phyloP scores from a whole-genome alignment of 805 yeast species.

The Kluyveromyces wickerhamii region DNA sequence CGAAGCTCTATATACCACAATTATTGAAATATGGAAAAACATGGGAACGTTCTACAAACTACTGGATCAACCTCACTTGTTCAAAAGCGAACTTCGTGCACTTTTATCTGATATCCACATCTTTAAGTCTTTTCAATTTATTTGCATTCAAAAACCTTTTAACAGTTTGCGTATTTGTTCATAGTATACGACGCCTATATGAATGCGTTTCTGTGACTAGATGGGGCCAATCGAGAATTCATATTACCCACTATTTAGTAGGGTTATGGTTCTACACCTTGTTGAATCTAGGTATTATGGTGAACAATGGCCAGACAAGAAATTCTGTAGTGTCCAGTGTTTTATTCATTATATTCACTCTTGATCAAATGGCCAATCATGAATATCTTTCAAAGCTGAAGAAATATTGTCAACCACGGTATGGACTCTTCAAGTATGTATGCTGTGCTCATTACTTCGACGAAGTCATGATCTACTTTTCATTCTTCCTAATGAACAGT shows the following conservation, averaged over 20 bases:
- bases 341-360: slow-evolving; percentile 19
- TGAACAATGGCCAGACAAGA: slow-evolving; percentile 20
- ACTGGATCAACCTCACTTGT: slow-evolving; percentile 33
- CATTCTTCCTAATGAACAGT: slow-evolving; percentile 15
- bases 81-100: slow-evolving; percentile 60
- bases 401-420: slow-evolving; percentile 51
- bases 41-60: slow-evolving; percentile 7
- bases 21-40: slow-evolving; percentile 43
- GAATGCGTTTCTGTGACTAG: slow-evolving; percentile 48
- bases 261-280: slow-evolving; percentile 54
- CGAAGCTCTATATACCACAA: slow-evolving; percentile 27
- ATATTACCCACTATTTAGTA: slow-evolving; percentile 55
- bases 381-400: slow-evolving; percentile 37
- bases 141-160: slow-evolving; percentile 17
- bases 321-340: slow-evolving; percentile 6
- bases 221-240: slow-evolving; percentile 48
- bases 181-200: slow-evolving; percentile 45
- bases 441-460: slow-evolving; percentile 66
- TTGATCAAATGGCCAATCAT: slow-evolving; percentile 38
- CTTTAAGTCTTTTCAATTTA: slow-evolving; percentile 18
- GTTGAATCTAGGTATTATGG: slow-evolving; percentile 34
- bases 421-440: slow-evolving; percentile 41
- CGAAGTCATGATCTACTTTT: slow-evolving; percentile 49
- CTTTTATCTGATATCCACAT: slow-evolving; percentile 44
- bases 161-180: slow-evolving; percentile 32